Evolutionary conservation across 768 basidiomycete species (phyloP), one percentile per base, ranked within the genome.

Genomic region (Amanita fuliginea): DNA sequence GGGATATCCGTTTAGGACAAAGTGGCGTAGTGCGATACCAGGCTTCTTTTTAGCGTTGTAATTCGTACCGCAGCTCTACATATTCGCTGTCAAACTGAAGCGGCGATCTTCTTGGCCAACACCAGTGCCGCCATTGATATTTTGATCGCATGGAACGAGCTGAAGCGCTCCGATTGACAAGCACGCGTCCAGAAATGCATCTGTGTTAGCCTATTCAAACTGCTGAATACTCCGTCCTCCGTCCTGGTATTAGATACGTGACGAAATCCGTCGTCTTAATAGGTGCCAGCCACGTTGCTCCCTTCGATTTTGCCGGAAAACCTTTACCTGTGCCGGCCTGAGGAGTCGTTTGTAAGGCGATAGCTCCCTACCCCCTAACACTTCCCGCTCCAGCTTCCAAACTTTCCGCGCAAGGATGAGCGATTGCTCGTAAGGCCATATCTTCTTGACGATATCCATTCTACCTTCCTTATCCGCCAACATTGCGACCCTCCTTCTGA

Each of bases 381-480:
- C 49, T n/a, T 45, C 30, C 48, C 50, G 49, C 49, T 58, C 57
- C 43, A 52, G 26, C 30, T 46, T 51, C 61, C 60, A 63, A 34
- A 16, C 49, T 44, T 49, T 36, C 32, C 51, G 36, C 13, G 34
- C 32, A 56, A 56, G 41, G 26, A 54, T 34, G 14, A 30, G 39
- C 6, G n/a, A 7, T 39, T 42, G 42, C 34, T 64, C 61, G 22
- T 54, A 49, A 7, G 49, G 40, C 28, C 64, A 49, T 50, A 69
- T 58, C 52, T 57, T 58, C 51, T 64, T 47, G 14, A 67, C 65
- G 51, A 83, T 73, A 56, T 78, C 78, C 53, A 67, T 62, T 40
- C 80, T 73, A 13, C 81, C 76, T 65, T 87, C 77, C 60, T 81
- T 83, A 48, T 82, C 57, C 26, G 83, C 84, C 42, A 83, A 66